Percentiles rank a stretch among this genome's conserved stretches.
Evolutionary conservation across 805 yeast genomes (phyloP).

Genomic region (Schizosaccharomyces octosporus): DNA sequence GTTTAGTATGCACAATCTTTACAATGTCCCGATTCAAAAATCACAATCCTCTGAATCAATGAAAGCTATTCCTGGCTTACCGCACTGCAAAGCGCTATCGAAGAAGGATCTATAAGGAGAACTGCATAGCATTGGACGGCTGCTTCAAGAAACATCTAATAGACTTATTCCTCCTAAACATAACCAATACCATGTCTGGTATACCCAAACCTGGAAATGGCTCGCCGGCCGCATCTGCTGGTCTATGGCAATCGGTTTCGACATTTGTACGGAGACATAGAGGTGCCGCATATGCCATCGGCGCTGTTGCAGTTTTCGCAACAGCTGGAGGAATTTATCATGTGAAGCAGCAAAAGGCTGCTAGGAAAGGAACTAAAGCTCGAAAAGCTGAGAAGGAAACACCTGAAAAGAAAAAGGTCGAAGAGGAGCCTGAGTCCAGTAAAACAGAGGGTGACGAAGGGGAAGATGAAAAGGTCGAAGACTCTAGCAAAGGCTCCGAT

Average conservation of each 20-base stretch:
- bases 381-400: conserved; percentile 3
- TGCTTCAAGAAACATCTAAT: too few relatives aligned
- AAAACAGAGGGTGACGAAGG: conserved; percentile 1
- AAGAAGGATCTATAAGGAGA: too few relatives aligned
- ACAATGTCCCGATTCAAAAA: too few relatives aligned
- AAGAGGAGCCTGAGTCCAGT: neutral
- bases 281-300: conserved; percentile 7
- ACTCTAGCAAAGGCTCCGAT: neutral
- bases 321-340: conserved; percentile 10
- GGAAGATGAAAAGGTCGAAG: conserved; percentile 1
- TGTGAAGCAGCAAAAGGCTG: conserved; percentile 4
- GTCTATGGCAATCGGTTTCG: conserved; percentile 6
- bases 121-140: too few relatives aligned
- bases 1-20: too few relatives aligned
- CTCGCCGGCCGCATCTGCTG: neutral
- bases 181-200: neutral
- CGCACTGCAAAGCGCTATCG: too few relatives aligned
- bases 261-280: conserved; percentile 8
- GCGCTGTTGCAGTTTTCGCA: conserved; percentile 8
- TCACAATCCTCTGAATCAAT: too few relatives aligned
- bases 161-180: neutral
- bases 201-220: neutral
- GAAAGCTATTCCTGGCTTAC: too few relatives aligned
- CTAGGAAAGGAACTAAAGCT: neutral
- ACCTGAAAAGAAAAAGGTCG: neutral